These are phyloP conservation scores for Emergomyces africanus DNA, from an alignment of 2,329 filamentous ascomycete genomes.

Conservation along the genomic window DNA sequence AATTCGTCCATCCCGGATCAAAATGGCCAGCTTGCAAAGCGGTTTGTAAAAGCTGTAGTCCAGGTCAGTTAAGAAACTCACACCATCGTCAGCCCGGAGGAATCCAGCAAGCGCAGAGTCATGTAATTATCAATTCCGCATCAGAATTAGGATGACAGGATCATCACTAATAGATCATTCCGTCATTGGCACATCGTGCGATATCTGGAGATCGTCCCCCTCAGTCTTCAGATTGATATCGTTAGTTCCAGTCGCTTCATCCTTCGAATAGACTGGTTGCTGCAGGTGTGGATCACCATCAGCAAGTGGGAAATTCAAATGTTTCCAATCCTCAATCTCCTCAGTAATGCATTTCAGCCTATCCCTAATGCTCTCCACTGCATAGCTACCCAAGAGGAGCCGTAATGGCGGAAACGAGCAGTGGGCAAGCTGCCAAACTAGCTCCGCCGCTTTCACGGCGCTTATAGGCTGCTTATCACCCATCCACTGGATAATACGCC, in stretches of 20 bases:
- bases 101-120: neutral
- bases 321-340: slow-evolving; percentile 89
- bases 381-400: slow-evolving; percentile 80
- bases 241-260: neutral
- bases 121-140: neutral
- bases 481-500: slow-evolving; percentile 87
- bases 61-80: neutral
- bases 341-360: slow-evolving; percentile 81
- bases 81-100: neutral
- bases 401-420: slow-evolving; percentile 86
- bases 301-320: slow-evolving; percentile 53
- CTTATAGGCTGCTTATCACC: slow-evolving; percentile 86
- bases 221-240: neutral
- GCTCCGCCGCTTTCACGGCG: slow-evolving; percentile 80
- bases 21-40: neutral
- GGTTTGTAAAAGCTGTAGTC: neutral
- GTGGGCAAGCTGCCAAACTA: slow-evolving; percentile 90
- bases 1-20: neutral
- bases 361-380: slow-evolving; percentile 90
- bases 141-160: too few species aligned
- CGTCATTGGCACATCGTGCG: neutral
- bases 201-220: neutral
- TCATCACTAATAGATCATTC: neutral
- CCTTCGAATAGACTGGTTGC: neutral
- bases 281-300: slow-evolving; percentile 9